Conservation (phyloP, 176 grass and related monocot species). For the Areca catechu region DNA sequence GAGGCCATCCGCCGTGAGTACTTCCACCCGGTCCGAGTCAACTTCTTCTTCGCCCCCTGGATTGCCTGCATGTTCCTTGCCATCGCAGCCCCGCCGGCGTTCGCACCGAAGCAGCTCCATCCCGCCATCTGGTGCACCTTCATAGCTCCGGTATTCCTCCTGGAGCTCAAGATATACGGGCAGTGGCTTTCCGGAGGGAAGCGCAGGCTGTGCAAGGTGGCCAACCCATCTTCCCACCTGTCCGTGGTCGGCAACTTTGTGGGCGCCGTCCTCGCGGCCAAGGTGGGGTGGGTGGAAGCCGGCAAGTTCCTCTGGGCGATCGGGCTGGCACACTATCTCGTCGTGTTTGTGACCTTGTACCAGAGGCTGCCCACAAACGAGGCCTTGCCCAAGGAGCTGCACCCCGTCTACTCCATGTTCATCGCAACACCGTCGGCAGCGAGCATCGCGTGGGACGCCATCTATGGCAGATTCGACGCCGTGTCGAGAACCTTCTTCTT, state of each 20-base stretch:
- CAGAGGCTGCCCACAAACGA: slow-evolving; percentile 91
- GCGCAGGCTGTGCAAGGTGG: slow-evolving; percentile 92
- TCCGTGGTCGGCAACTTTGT: slow-evolving; percentile 98
- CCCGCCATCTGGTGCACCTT: slow-evolving; percentile 70
- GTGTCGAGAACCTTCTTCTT: slow-evolving; percentile 82
- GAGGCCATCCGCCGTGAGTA: slow-evolving; percentile 97
- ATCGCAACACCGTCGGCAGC: slow-evolving; percentile 93
- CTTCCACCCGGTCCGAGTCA: slow-evolving; percentile 92
- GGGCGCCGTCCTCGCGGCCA: slow-evolving; percentile 78
- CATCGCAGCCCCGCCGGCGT: slow-evolving; percentile 51
- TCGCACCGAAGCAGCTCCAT: slow-evolving; percentile 37
- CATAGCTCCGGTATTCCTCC: slow-evolving; percentile 56
- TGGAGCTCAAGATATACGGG: slow-evolving; percentile 95
- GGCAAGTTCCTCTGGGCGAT: slow-evolving; percentile 90
- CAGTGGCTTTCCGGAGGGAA: slow-evolving; percentile 94
- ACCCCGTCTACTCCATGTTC: slow-evolving; percentile 99
- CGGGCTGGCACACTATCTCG: slow-evolving; percentile 81
- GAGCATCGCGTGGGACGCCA: slow-evolving; percentile 70
- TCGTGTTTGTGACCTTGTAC: slow-evolving; percentile 91
- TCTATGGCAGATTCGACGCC: slow-evolving; percentile 84
- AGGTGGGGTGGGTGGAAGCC: slow-evolving; percentile 78
- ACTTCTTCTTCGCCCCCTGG: slow-evolving; percentile 95
- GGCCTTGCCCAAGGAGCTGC: slow-evolving; percentile 87
- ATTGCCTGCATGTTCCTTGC: slow-evolving; percentile 94
- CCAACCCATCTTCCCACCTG: slow-evolving; percentile 90